A percentile compares a stretch with the other conserved stretches of the same genome.
Evolutionary conservation across 2,329 filamentous ascomycete species (phyloP).

Genomic region (Immersiporthe knoxdaviesiana): DNA sequence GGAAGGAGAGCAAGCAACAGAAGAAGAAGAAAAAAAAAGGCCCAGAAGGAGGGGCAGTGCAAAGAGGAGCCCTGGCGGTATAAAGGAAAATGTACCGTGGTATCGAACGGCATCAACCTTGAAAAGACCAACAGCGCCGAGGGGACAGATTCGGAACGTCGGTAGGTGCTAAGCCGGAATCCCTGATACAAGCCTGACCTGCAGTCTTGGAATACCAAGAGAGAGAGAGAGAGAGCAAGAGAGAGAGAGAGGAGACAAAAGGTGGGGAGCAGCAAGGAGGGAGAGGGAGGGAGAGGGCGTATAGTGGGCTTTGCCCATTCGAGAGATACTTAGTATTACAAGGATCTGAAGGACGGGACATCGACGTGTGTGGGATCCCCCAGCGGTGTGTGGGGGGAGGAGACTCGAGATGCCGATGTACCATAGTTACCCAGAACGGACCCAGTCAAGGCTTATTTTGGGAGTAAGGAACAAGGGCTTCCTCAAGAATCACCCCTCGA

Average conservation of each 20-base stretch:
- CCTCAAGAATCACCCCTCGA: conserved; percentile 33
- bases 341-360: conserved; percentile 44
- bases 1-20: conserved; percentile 47
- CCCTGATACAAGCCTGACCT: conserved; percentile 50
- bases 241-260: conserved; percentile 30
- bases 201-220: conserved; percentile 39
- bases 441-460: conserved; percentile 37
- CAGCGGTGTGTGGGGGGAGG: conserved; percentile 34
- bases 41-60: conserved; percentile 52
- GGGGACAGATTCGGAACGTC: conserved; percentile 53
- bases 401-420: conserved; percentile 38
- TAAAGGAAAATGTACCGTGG: conserved; percentile 54
- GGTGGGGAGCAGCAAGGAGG: conserved; percentile 40
- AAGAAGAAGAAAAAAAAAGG: conserved; percentile 45
- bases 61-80: conserved; percentile 54
- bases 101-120: conserved; percentile 47
- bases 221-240: no score
- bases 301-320: conserved; percentile 44
- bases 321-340: conserved; percentile 42
- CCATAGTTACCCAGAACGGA: conserved; percentile 34
- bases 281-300: conserved; percentile 28
- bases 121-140: conserved; percentile 43
- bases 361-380: conserved; percentile 44
- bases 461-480: conserved; percentile 38
- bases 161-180: conserved; percentile 56